These are phyloP conservation scores for Trichoderma gamsii DNA, from an alignment of 495 filamentous ascomycete species.

Conservation along the genomic window DNA sequence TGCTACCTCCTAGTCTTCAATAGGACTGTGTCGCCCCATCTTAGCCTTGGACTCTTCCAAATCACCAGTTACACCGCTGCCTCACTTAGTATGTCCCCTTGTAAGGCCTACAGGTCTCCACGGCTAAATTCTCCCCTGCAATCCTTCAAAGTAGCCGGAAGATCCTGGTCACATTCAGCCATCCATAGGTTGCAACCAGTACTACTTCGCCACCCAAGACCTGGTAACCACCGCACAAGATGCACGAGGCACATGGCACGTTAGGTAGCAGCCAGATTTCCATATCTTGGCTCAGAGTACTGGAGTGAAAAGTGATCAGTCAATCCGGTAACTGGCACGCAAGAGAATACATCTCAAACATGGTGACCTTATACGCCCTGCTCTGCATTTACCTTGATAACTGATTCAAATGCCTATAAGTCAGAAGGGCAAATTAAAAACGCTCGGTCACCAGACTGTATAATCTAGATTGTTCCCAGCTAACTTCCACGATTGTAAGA, in stretches of 20 bases:
- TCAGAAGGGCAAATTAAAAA: neutral
- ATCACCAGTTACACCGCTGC: neutral
- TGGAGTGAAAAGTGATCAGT: neutral
- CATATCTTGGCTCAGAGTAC: neutral
- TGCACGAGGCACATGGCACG: neutral
- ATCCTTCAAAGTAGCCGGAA: neutral
- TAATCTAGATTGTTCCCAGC: too few relatives aligned
- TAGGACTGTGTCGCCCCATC: neutral
- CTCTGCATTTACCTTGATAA: neutral
- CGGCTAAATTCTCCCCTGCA: neutral
- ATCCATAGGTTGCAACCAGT: neutral
- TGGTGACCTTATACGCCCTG: neutral
- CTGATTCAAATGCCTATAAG: neutral
- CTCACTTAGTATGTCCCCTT: neutral
- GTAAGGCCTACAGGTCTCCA: neutral
- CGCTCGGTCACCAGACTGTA: neutral
- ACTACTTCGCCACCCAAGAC: neutral
- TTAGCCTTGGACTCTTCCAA: neutral
- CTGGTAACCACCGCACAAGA: neutral
- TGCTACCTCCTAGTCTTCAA: neutral
- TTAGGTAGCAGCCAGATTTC: neutral
- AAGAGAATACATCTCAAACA: neutral
- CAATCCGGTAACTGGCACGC: neutral
- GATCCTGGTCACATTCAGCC: neutral
- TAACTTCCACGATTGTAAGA: too few relatives aligned